Percentiles rank a stretch among this genome's conserved stretches.
phyloP scores from a whole-genome alignment of 2,329 filamentous ascomycete species.

The Penicillium brevicompactum region DNA sequence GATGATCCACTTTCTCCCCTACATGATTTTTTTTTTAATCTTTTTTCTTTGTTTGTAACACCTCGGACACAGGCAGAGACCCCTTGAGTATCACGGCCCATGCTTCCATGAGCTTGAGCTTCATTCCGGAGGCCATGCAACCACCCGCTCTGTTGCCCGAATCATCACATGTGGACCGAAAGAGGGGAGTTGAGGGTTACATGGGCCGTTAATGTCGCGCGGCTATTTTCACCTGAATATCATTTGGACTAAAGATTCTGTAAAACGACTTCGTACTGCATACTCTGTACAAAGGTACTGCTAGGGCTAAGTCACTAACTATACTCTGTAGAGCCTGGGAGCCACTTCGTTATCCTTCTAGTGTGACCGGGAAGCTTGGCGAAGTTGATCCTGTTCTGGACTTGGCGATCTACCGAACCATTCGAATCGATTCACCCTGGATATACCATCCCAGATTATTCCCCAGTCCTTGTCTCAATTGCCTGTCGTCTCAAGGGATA shows the following conservation, averaged over 20 bases:
- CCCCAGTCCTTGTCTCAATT: neutral
- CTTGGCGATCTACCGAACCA: neutral
- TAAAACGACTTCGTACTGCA: neutral
- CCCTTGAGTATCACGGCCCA: constrained; percentile 8
- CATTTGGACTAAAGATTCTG: neutral
- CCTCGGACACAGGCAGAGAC: constrained; percentile 14
- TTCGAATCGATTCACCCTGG: neutral
- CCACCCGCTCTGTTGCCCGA: constrained; percentile 18
- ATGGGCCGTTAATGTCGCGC: constrained; percentile 5
- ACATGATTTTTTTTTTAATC: neutral
- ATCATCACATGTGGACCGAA: constrained; percentile 13
- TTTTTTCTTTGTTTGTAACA: constrained; percentile 11
- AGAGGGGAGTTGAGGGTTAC: constrained; percentile 2
- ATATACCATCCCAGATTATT: neutral
- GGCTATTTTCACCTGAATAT: constrained; percentile 8
- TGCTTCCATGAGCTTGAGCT: constrained; percentile 16
- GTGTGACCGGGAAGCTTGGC: constrained; percentile 7
- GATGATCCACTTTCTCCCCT: constrained; percentile 7
- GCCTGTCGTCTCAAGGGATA: neutral
- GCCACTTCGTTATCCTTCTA: neutral
- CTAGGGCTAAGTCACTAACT: neutral
- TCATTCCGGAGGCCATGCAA: constrained; percentile 14
- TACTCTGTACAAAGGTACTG: too few species aligned
- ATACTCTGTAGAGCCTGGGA: neutral
- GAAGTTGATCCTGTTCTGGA: neutral